phyloP scores from a whole-genome alignment of 768 basidiomycete species.

The Mycena chlorophos region DNA sequence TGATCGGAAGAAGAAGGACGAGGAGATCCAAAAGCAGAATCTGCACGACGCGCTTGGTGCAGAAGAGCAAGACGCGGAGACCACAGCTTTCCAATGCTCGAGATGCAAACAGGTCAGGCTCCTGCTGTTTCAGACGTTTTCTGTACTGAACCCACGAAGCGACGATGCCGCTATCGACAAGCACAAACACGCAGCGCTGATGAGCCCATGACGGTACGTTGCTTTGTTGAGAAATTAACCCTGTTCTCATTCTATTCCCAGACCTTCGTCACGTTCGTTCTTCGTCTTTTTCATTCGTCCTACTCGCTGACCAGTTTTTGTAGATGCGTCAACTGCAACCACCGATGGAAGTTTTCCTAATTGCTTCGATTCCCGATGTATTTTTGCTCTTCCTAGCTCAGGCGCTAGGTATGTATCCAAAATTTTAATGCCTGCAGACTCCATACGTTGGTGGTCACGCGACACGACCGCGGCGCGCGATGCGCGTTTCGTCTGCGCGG shows the following conservation, averaged over 20 bases:
- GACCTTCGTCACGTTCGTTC: slow-evolving; percentile 81
- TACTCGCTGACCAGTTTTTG: slow-evolving; percentile 2
- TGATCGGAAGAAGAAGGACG: slow-evolving; percentile 82
- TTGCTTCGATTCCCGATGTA: background rate
- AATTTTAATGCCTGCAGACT: no score
- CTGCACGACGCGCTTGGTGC: slow-evolving; percentile 90
- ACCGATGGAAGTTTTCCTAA: slow-evolving; percentile 39
- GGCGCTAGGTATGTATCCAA: no score
- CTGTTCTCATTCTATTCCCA: slow-evolving; percentile 28
- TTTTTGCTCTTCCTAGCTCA: no score
- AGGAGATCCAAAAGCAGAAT: slow-evolving; percentile 81
- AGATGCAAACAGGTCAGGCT: slow-evolving; percentile 84
- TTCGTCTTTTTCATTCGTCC: background rate
- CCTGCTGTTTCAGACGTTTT: background rate
- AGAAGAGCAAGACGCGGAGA: slow-evolving; percentile 88
- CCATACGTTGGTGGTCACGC: no score
- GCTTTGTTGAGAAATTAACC: background rate
- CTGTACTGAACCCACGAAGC: slow-evolving; percentile 25
- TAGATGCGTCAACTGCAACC: slow-evolving; percentile 69
- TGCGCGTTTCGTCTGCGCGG: no score
- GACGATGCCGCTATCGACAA: slow-evolving; percentile 83
- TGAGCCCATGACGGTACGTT: slow-evolving; percentile 93
- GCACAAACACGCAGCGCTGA: slow-evolving; percentile 97
- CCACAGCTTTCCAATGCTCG: slow-evolving; percentile 95
- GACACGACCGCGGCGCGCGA: no score